Evolutionary conservation across 2,329 filamentous ascomycete genomes (phyloP).

Genomic region (Penicillium sp.): DNA sequence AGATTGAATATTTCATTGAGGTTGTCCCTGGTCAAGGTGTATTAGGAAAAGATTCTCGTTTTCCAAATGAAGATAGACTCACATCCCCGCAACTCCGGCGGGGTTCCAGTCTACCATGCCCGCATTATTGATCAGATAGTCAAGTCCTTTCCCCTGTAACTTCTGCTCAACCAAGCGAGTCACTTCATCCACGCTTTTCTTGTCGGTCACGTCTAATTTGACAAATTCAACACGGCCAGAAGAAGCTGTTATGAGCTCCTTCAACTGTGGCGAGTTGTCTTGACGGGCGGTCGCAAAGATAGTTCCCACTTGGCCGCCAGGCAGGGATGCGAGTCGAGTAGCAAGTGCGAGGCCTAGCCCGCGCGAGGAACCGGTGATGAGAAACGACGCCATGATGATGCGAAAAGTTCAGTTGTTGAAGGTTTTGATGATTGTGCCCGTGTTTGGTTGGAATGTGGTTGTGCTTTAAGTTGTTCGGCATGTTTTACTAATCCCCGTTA

Average conservation of each 20-base stretch:
- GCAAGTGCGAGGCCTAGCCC: slow-evolving; percentile 44
- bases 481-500: background rate
- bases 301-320: slow-evolving; percentile 39
- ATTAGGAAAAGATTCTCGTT: background rate
- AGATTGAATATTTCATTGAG: slow-evolving; percentile 44
- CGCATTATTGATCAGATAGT: slow-evolving; percentile 54
- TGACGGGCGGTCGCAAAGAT: slow-evolving; percentile 49
- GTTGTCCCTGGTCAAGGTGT: slow-evolving; percentile 31
- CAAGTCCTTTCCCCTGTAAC: slow-evolving; percentile 46
- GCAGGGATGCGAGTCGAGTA: slow-evolving; percentile 34
- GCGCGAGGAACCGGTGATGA: slow-evolving; percentile 43
- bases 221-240: slow-evolving; percentile 42
- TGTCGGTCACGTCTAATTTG: slow-evolving; percentile 44
- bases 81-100: slow-evolving; percentile 31
- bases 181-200: slow-evolving; percentile 40
- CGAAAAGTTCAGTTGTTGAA: too few relatives aligned
- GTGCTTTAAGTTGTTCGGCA: background rate
- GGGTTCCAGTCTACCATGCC: slow-evolving; percentile 32
- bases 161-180: slow-evolving; percentile 36
- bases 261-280: slow-evolving; percentile 35
- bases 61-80: background rate
- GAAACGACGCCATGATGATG: slow-evolving; percentile 44
- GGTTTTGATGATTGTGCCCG: background rate
- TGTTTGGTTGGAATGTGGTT: background rate
- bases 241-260: slow-evolving; percentile 39